These are phyloP conservation scores for Leccinellum rugosiceps DNA, from an alignment of 768 basidiomycete genomes.

Conservation along the genomic window DNA sequence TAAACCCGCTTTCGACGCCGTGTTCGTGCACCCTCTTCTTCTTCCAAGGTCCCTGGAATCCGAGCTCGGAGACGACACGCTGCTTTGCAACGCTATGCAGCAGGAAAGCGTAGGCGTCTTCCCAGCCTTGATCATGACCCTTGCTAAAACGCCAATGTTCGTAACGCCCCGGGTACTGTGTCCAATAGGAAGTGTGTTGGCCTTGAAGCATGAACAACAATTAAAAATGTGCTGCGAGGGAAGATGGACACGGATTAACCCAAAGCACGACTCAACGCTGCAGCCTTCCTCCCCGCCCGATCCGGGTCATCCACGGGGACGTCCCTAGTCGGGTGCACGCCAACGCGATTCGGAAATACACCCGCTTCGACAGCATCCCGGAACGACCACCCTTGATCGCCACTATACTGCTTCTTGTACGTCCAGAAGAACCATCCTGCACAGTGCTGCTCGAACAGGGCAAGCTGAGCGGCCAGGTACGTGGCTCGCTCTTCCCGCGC, in stretches of 20 bases:
- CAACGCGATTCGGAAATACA: slow-evolving; percentile 56
- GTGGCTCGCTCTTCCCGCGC: slow-evolving; percentile 41
- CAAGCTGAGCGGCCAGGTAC: slow-evolving; percentile 64
- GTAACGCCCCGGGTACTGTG: slow-evolving; percentile 52
- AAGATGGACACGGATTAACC: slow-evolving; percentile 22
- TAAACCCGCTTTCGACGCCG: slow-evolving; percentile 36
- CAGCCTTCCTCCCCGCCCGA: slow-evolving; percentile 27
- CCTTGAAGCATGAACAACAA: slow-evolving; percentile 24
- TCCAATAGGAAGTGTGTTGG: slow-evolving; percentile 40
- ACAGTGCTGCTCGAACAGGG: slow-evolving; percentile 58
- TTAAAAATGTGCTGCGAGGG: slow-evolving; percentile 12
- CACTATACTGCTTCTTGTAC: slow-evolving; percentile 62
- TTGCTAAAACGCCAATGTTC: slow-evolving; percentile 65
- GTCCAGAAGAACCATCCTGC: slow-evolving; percentile 87
- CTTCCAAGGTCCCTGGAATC: slow-evolving; percentile 63
- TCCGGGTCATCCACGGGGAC: slow-evolving; percentile 17
- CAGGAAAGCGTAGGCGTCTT: slow-evolving; percentile 62
- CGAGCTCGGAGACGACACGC: slow-evolving; percentile 49
- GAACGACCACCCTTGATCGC: slow-evolving; percentile 76
- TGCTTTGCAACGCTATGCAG: slow-evolving; percentile 14
- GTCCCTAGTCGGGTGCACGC: slow-evolving; percentile 33
- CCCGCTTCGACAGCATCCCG: slow-evolving; percentile 60
- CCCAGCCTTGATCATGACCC: slow-evolving; percentile 71
- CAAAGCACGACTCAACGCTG: slow-evolving; percentile 29
- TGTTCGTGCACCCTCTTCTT: slow-evolving; percentile 44